Evolutionary conservation across 139 green algal species (phyloP).

Genomic region (Axilococcus clingmanii): DNA sequence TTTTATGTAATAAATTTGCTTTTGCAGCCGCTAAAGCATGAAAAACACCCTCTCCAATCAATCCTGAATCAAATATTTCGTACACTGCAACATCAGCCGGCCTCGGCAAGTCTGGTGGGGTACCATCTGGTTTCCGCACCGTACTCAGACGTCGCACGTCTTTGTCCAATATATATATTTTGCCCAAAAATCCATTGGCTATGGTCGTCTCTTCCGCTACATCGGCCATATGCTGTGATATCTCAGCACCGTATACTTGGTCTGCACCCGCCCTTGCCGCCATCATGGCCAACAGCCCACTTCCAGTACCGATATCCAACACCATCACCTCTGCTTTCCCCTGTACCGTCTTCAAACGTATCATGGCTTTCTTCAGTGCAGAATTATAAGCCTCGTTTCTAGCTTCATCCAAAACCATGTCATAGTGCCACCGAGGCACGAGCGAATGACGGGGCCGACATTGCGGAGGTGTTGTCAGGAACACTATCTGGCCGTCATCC

Average conservation of each 20-base stretch:
- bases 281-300: slow-evolving; percentile 69
- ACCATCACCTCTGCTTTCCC: slow-evolving; percentile 8
- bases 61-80: slow-evolving; percentile 73
- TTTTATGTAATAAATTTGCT: slow-evolving; percentile 29
- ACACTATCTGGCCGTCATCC: slow-evolving; percentile 35
- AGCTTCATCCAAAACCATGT: slow-evolving; percentile 65
- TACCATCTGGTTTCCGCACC: slow-evolving; percentile 41
- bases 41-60: slow-evolving; percentile 74
- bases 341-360: neutral
- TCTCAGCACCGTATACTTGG: slow-evolving; percentile 40
- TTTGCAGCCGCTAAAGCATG: slow-evolving; percentile 51
- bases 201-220: slow-evolving; percentile 49
- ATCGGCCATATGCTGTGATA: slow-evolving; percentile 53
- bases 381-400: slow-evolving; percentile 59
- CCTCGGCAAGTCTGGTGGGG: slow-evolving; percentile 40
- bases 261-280: slow-evolving; percentile 48
- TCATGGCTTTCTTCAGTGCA: slow-evolving; percentile 31
- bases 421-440: slow-evolving; percentile 72
- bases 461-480: slow-evolving; percentile 20
- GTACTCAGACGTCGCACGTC: slow-evolving; percentile 44
- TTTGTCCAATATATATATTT: slow-evolving; percentile 46
- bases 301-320: slow-evolving; percentile 65
- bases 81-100: slow-evolving; percentile 46
- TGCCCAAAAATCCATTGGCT: slow-evolving; percentile 45
- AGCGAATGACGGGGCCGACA: slow-evolving; percentile 43